Evolutionary conservation across 2,329 filamentous ascomycete genomes (phyloP).

Genomic region (Beauveria sp.): DNA sequence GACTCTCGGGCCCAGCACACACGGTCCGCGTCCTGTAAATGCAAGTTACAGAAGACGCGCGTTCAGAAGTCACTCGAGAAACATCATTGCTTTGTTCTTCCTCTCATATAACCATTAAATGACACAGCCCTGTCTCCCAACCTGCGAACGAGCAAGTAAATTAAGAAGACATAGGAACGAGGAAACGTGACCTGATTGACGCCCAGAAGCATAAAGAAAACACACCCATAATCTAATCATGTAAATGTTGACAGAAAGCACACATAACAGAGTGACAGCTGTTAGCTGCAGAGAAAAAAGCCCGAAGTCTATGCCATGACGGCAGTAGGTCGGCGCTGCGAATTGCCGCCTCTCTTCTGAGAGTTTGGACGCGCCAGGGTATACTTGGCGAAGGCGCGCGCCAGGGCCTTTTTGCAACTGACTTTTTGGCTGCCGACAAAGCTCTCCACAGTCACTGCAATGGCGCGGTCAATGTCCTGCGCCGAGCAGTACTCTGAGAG

Average conservation of each 20-base stretch:
- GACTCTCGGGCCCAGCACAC: neutral
- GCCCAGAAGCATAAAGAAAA: neutral
- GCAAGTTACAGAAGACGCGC: neutral
- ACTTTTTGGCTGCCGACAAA: conserved; percentile 97
- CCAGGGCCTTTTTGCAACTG: conserved; percentile 93
- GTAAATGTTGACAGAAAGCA: neutral
- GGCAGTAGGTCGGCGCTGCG: conserved; percentile 20
- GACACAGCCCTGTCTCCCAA: neutral
- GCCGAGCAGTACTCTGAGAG: conserved; percentile 90
- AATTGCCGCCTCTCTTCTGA: conserved; percentile 16
- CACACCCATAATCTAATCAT: neutral
- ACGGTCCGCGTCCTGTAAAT: neutral
- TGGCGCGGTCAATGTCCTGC: conserved; percentile 91
- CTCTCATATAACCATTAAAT: neutral
- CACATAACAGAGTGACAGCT: neutral
- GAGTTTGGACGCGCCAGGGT: conserved; percentile 49
- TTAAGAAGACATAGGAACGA: neutral
- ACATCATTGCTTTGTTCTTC: neutral
- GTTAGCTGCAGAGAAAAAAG: neutral
- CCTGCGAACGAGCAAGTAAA: neutral
- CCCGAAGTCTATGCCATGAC: conserved; percentile 19
- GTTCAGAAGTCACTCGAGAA: neutral
- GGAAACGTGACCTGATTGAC: neutral
- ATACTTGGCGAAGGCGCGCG: conserved; percentile 94
- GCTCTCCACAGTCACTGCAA: conserved; percentile 91